These are phyloP conservation scores for Marasmius oreades DNA, from an alignment of 1,284 basidiomycete species.

Conservation along the genomic window DNA sequence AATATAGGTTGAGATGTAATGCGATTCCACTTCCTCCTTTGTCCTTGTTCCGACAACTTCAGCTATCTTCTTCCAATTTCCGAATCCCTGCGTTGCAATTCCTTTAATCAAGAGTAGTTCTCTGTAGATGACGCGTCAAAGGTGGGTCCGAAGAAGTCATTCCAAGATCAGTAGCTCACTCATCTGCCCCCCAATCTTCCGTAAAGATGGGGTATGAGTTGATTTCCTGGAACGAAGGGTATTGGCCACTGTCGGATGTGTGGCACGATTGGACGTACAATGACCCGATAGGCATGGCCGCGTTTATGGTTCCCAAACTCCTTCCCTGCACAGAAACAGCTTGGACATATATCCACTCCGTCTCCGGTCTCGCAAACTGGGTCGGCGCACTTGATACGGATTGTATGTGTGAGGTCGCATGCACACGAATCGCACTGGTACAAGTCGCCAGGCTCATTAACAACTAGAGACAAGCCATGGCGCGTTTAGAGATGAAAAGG, in stretches of 20 bases:
- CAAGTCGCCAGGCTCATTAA: slow-evolving; percentile 75
- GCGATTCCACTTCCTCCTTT: slow-evolving; percentile 91
- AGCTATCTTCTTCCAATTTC: slow-evolving; percentile 97
- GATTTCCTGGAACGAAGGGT: slow-evolving; percentile 63
- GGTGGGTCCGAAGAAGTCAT: neutral
- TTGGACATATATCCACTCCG: slow-evolving; percentile 85
- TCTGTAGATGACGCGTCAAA: slow-evolving; percentile 35
- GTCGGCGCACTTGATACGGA: slow-evolving; percentile 89
- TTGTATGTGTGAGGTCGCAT: slow-evolving; percentile 82
- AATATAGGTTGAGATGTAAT: slow-evolving; percentile 86
- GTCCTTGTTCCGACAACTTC: slow-evolving; percentile 95
- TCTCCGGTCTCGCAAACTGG: slow-evolving; percentile 70
- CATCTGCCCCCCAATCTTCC: slow-evolving; percentile 97
- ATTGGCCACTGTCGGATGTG: slow-evolving; percentile 2
- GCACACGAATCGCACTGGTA: slow-evolving; percentile 73
- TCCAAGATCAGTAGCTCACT: slow-evolving; percentile 48
- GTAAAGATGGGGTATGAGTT: slow-evolving; percentile 95
- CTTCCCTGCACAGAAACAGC: slow-evolving; percentile 90
- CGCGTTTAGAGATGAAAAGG: slow-evolving; percentile 20
- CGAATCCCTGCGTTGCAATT: slow-evolving; percentile 85
- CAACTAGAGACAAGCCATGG: slow-evolving; percentile 37
- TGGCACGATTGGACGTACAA: slow-evolving; percentile 54
- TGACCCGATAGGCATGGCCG: slow-evolving; percentile 89
- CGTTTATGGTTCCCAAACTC: slow-evolving; percentile 87
- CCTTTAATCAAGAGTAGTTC: slow-evolving; percentile 92